A percentile compares a stretch with the other conserved stretches of the same genome.
phyloP scores from a whole-genome alignment of 345 rosid genomes.

The Eucalyptus pauciflora region DNA sequence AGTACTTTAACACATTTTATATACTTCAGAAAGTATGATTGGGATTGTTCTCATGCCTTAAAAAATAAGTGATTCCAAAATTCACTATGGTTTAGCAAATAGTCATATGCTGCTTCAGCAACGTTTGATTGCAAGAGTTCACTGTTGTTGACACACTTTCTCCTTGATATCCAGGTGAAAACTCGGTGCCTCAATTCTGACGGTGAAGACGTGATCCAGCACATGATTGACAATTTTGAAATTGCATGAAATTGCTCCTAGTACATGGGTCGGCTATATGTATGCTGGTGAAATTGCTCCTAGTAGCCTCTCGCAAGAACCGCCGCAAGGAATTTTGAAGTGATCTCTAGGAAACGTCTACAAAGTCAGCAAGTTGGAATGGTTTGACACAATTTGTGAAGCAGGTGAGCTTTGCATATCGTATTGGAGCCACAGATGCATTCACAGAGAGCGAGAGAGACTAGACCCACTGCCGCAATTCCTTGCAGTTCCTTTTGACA shows the following conservation, averaged over 20 bases:
- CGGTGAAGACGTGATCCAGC: constrained; percentile 77
- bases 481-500: neutral
- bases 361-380: neutral
- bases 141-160: neutral
- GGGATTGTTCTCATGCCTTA: neutral
- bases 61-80: neutral
- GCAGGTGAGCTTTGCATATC: neutral
- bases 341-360: neutral
- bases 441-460: neutral
- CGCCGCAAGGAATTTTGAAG: neutral
- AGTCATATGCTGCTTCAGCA: neutral
- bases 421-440: neutral
- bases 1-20: neutral
- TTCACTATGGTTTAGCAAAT: neutral
- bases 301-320: neutral
- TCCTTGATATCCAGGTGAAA: constrained; percentile 47
- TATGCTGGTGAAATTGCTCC: neutral
- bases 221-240: constrained; percentile 41
- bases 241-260: too few species aligned
- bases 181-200: constrained; percentile 39
- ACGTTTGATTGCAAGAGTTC: neutral
- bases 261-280: neutral
- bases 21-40: neutral
- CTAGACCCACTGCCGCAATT: neutral
- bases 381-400: neutral